Evolutionary conservation across 1,139 yeast genomes (phyloP).

Genomic region (Scheffersomyces quercinus): DNA sequence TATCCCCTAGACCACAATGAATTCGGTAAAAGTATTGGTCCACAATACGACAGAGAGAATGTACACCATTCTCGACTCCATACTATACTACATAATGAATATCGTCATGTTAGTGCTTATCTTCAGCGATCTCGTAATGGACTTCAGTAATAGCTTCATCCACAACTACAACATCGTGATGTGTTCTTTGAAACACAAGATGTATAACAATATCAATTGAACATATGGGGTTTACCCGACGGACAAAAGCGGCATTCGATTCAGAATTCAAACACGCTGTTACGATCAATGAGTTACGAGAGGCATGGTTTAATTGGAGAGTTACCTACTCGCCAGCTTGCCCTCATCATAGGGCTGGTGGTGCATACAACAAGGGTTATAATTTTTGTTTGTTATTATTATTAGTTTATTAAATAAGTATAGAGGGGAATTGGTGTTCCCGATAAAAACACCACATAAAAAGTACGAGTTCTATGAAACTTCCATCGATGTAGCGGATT

Average conservation of each 20-base stretch:
- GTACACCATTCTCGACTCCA: conserved; percentile 23
- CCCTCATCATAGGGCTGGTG: no score
- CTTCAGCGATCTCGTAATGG: conserved; percentile 24
- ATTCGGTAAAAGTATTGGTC: not conserved
- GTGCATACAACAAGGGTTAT: no score
- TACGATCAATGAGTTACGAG: no score
- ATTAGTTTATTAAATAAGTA: no score
- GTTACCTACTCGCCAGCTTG: no score
- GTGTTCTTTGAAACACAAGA: conserved; percentile 28
- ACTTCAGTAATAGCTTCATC: conserved; percentile 19
- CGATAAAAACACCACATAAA: no score
- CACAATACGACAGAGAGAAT: conserved; percentile 10
- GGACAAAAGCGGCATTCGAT: not conserved
- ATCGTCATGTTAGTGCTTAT: conserved; percentile 25
- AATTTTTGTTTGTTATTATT: no score
- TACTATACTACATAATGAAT: conserved; percentile 30
- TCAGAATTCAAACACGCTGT: no score
- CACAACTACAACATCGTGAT: conserved; percentile 25
- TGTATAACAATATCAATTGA: conserved; percentile 32
- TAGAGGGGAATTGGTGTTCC: no score
- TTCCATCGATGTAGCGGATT: no score
- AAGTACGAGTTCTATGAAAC: no score
- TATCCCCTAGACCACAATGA: not conserved
- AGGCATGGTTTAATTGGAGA: no score
- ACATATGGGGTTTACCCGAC: not conserved